Evolutionary conservation across 495 filamentous ascomycete genomes (phyloP), one percentile per base, ranked within the genome.

Genomic region (Penicillium lagena): DNA sequence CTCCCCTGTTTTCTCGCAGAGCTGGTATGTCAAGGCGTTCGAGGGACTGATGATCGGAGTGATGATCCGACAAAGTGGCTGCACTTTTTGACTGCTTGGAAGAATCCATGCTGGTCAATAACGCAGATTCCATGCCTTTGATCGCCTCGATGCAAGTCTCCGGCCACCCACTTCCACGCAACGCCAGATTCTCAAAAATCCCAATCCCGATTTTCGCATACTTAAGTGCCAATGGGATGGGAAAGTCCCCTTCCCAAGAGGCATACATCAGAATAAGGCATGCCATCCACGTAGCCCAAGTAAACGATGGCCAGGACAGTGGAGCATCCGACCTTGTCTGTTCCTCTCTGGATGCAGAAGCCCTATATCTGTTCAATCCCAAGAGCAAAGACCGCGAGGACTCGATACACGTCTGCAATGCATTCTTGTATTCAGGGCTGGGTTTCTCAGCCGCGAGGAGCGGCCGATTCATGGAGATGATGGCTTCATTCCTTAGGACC

Each of bases 221-320:
- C 45, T 65, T 63, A 22, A 51, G 47, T 10, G 67, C 67, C 6
- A 54, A 58, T 0, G 50, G n/a, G 0, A 52, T 34, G 2, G 63
- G 45, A 22, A 72, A 52, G 17, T 70, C 55, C 7, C 60, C 61
- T 40, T 68, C 62, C 59, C 63, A 68, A 5, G 65, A 64, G n/a
- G 68, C 68, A 45, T 68, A 71, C 43, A 75, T 59, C 41, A 75
- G 32, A 35, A 75, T 62, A n/a, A 75, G 53, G 42, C 63, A 69
- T 27, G 67, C 66, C 70, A 75, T 73, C 71, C 71, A 75, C 9
- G 71, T 62, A 7, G 54, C 62, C 67, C 70, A 75, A 12, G 71
- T 75, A 39, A 72, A 72, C 3, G 70, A 71, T 17, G 70, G 67
- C 64, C 67, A 72, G 2, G 67, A 49, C 9, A 75, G 55, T 7